Evolutionary conservation across 192 early-diverging fungal species (phyloP).

Genomic region (Cetraspora pellucida): DNA sequence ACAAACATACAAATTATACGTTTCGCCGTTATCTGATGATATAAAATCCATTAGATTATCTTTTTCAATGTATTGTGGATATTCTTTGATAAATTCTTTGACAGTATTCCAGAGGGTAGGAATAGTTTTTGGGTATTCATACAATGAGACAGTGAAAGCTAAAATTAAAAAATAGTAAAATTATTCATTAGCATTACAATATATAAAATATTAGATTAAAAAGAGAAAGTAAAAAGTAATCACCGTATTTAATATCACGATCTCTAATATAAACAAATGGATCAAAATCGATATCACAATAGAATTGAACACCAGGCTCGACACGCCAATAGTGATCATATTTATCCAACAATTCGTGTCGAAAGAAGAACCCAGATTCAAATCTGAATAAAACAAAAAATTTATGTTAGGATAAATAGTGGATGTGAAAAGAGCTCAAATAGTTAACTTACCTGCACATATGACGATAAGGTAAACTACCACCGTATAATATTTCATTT

Average conservation of each 20-base stretch:
- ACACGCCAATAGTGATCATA: constrained; percentile 90
- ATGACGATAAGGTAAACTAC: constrained; percentile 70
- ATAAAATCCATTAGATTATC: constrained; percentile 55
- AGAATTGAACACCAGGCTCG: constrained; percentile 80
- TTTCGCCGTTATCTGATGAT: constrained; percentile 54
- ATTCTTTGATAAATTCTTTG: constrained; percentile 51
- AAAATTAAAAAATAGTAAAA: neutral
- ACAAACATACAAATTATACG: constrained; percentile 58
- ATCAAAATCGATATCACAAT: constrained; percentile 80
- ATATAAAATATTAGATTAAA: neutral
- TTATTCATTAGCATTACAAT: no score
- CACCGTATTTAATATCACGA: constrained; percentile 78
- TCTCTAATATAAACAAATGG: constrained; percentile 80
- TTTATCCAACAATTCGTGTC: constrained; percentile 66
- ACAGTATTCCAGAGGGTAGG: constrained; percentile 72
- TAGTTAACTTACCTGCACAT: constrained; percentile 63
- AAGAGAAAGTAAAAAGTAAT: neutral
- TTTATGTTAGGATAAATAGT: neutral
- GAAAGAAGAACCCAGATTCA: constrained; percentile 77
- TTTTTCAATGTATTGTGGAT: constrained; percentile 54
- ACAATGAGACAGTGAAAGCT: constrained; percentile 75
- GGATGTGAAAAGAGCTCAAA: neutral
- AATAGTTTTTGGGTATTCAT: constrained; percentile 71
- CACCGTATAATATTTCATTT: constrained; percentile 60
- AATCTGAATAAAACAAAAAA: constrained; percentile 41